Evolutionary conservation across 1,284 basidiomycete species (phyloP), one percentile per base, ranked within the genome.

Genomic region (Flammula alnicola): DNA sequence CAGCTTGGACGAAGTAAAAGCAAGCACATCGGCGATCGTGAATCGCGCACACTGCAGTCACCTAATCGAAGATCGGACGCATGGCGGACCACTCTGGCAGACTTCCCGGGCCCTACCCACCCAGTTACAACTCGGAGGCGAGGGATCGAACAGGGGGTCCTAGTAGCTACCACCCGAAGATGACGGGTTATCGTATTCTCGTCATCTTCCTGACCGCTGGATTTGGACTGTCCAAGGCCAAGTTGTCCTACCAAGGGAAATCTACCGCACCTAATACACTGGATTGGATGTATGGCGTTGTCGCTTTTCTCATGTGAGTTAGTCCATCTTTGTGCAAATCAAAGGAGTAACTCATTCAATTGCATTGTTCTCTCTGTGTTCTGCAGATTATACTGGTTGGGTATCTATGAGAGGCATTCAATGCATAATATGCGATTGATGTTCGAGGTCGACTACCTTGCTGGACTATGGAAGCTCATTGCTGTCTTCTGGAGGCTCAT

Each of bases 271-370:
- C 64, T 3, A 63, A 57, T 19, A 63, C 65, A 8, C 26, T 67
- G 17, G 65, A 68, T 45, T 66, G 63, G 65, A 26, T 64, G 10
- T 65, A 62, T 45, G 62, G 64, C 1, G 61, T 68, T 16, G 43
- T 62, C 14, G 56, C 60, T 2, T 64, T 62, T 47, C 41, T 64
- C 17, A 29, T 58, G 64, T 64, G 47, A 59, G 63, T 57, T 19
- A 36, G 4, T 37, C 23, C 6, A 23, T 14, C 25, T 8, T 29
- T 17, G 14, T 33, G 33, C n/a, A 11, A 20, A 17, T 30, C 25
- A 6, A 23, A 14, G 9, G 14, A 9, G 17, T 35, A 26, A 16
- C 37, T 22, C 22, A n/a, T 38, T 9, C 20, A 23, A n/a, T 25
- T 31, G n/a, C 17, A 43, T 22, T 30, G 9, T 41, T 30, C 25